Evolutionary conservation across 108 stramenopile species (phyloP).

Genomic region (Seminavis robusta): DNA sequence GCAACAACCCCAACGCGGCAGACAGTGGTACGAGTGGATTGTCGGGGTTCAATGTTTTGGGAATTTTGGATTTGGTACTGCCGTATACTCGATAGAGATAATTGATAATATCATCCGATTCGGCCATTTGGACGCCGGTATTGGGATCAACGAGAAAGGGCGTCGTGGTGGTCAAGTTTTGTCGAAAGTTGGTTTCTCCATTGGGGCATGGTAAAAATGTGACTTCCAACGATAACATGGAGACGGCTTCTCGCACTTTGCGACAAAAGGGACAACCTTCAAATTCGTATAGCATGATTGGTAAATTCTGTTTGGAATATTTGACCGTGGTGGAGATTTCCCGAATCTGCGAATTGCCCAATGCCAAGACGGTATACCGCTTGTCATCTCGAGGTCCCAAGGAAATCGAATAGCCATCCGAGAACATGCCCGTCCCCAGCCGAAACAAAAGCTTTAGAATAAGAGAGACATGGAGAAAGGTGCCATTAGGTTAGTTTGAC

Average conservation of each 20-base stretch:
- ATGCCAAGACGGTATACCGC: slow-evolving; percentile 37
- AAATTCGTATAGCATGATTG: slow-evolving; percentile 86
- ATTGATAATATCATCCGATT: slow-evolving; percentile 73
- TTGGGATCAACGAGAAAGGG: slow-evolving; percentile 89
- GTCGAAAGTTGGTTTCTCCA: slow-evolving; percentile 32
- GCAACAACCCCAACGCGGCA: slow-evolving; percentile 49
- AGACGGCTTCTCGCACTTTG: slow-evolving; percentile 83
- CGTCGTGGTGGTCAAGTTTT: slow-evolving; percentile 69
- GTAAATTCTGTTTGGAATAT: slow-evolving; percentile 43
- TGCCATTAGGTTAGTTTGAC: too few relatives aligned
- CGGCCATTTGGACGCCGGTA: slow-evolving; percentile 80
- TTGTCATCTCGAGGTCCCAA: slow-evolving; percentile 3
- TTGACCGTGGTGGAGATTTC: slow-evolving; percentile 67
- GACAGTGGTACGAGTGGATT: too few relatives aligned
- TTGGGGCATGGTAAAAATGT: slow-evolving; percentile 71
- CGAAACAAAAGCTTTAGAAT: neutral
- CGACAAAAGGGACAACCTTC: slow-evolving; percentile 84
- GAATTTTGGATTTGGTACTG: too few relatives aligned
- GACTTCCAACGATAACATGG: slow-evolving; percentile 77
- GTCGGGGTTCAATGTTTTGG: too few relatives aligned
- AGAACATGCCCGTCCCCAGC: neutral
- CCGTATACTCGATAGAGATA: slow-evolving; percentile 86
- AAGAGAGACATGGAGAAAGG: too few relatives aligned
- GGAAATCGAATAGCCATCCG: neutral
- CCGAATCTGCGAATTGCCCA: slow-evolving; percentile 53